Evolutionary conservation across 139 green algal species (phyloP).

Genomic region (Chlorella sp.): DNA sequence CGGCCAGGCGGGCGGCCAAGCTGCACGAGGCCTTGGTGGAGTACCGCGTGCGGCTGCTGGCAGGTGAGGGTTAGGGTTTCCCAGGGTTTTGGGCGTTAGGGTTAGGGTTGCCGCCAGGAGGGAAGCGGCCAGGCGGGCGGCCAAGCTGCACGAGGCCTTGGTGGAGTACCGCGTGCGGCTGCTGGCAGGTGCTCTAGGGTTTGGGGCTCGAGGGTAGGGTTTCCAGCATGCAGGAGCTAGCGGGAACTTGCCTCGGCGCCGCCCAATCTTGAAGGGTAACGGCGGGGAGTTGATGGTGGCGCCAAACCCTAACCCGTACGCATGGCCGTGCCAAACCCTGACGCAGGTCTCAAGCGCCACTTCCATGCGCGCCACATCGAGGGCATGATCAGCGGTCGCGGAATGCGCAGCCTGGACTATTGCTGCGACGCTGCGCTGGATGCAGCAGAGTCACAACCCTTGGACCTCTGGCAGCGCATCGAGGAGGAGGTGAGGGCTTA

Average conservation of each 20-base stretch:
- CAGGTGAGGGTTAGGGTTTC: no score
- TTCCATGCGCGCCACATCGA: slow-evolving; percentile 64
- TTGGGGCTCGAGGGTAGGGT: background rate
- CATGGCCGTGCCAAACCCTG: background rate
- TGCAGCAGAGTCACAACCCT: slow-evolving; percentile 2
- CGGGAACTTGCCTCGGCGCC: background rate
- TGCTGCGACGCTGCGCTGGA: slow-evolving; percentile 58
- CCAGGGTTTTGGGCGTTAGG: background rate
- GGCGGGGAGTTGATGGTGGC: background rate
- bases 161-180: background rate
- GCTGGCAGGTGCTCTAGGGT: background rate
- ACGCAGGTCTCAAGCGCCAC: slow-evolving; percentile 59
- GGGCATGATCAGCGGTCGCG: slow-evolving; percentile 42
- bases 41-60: background rate
- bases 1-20: background rate
- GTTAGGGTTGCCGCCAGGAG: background rate
- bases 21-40: background rate
- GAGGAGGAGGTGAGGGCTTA: slow-evolving; percentile 18
- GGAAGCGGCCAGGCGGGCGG: no score
- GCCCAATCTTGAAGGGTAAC: background rate
- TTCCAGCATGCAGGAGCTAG: background rate
- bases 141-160: background rate
- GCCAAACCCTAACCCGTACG: background rate
- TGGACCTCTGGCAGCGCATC: slow-evolving; percentile 18
- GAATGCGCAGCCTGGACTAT: slow-evolving; percentile 61